phyloP scores from a whole-genome alignment of 164 flowering plant genomes.

The Macadamia tetraphylla region DNA sequence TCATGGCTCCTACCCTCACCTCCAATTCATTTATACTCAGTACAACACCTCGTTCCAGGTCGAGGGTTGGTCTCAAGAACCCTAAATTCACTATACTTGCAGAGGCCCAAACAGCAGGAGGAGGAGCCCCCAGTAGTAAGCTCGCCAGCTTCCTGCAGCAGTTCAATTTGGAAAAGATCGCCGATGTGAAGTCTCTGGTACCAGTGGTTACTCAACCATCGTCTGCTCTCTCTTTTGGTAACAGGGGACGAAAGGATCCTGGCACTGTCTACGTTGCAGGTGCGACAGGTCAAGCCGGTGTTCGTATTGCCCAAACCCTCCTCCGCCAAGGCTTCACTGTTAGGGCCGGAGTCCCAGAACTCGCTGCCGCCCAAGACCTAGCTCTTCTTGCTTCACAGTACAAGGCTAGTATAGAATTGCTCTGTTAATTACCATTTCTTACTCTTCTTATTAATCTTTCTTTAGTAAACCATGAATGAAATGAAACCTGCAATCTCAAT shows the following conservation, averaged over 20 bases:
- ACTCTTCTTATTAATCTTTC: no score
- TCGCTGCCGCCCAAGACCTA: conserved; percentile 77
- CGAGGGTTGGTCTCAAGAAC: conserved; percentile 24
- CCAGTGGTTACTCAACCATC: conserved; percentile 47
- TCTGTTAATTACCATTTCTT: no score
- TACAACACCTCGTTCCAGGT: conserved; percentile 33
- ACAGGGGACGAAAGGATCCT: conserved; percentile 58
- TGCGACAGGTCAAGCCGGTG: conserved; percentile 80
- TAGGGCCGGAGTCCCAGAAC: conserved; percentile 90
- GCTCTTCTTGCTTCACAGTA: conserved; percentile 73
- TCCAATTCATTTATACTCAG: conserved; percentile 60
- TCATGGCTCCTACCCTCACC: conserved; percentile 67
- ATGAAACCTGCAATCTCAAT: neutral
- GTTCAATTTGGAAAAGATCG: conserved; percentile 40
- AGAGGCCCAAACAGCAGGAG: conserved; percentile 29
- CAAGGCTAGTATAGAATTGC: conserved; percentile 44
- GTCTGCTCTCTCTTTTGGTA: conserved; percentile 39
- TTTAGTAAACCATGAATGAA: no score
- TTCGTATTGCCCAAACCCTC: conserved; percentile 69
- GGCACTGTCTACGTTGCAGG: conserved; percentile 88
- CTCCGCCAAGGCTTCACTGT: conserved; percentile 75
- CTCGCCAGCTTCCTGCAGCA: conserved; percentile 36
- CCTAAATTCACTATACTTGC: conserved; percentile 25
- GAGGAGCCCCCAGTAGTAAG: conserved; percentile 26
- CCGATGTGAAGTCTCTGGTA: conserved; percentile 59